Percentiles rank a stretch among this genome's conserved stretches.
These are phyloP conservation scores for Ambrosia hybrid DNA, from an alignment of 140 eudicot genomes.

Conservation along the genomic window DNA sequence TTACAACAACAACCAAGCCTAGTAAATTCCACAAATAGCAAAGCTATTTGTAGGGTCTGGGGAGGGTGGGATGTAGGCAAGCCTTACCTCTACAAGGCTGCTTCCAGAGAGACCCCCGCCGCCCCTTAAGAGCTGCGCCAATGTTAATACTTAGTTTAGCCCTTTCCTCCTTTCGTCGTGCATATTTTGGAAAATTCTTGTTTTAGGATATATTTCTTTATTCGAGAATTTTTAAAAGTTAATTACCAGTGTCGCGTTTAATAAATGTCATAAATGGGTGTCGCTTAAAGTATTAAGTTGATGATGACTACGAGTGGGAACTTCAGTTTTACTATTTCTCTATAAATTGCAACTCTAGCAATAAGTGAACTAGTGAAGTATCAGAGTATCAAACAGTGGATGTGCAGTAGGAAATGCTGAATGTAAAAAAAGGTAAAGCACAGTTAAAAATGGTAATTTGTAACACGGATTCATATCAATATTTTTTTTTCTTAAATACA, in stretches of 20 bases:
- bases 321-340: background rate
- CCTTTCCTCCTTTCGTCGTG: background rate
- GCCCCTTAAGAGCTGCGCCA: too few relatives aligned
- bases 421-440: background rate
- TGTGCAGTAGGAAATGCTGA: background rate
- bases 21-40: too few relatives aligned
- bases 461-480: background rate
- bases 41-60: too few relatives aligned
- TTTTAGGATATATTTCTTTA: background rate
- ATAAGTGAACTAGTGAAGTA: background rate
- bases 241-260: background rate
- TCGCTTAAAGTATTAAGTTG: constrained; percentile 2
- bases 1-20: too few relatives aligned
- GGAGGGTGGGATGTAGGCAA: too few relatives aligned
- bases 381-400: background rate
- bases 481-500: too few relatives aligned
- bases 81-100: too few relatives aligned
- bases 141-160: background rate
- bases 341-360: background rate
- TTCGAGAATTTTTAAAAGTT: background rate
- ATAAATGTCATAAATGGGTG: background rate
- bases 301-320: background rate
- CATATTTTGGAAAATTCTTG: background rate
- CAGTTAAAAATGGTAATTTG: background rate
- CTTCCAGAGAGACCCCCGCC: too few relatives aligned